Percentiles rank a stretch among this genome's conserved stretches.
Conservation (phyloP, 768 basidiomycete genomes). For the Plicaturopsis crispa region DNA sequence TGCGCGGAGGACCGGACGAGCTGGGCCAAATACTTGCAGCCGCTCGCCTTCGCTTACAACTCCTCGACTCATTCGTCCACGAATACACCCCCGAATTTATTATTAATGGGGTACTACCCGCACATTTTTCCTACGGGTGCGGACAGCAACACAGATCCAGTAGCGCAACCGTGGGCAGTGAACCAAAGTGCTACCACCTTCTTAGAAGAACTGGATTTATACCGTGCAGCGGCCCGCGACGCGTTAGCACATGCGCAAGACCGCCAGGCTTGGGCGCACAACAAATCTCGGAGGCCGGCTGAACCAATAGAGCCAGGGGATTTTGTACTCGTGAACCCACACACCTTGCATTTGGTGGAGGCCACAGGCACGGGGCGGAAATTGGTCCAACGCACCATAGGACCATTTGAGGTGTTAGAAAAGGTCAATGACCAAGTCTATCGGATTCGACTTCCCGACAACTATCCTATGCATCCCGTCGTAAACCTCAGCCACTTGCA, state of each 20-base stretch:
- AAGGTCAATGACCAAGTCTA: constrained; percentile 5
- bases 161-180: constrained; percentile 3
- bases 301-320: constrained; percentile 12
- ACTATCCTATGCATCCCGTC: constrained; percentile 12
- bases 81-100: not conserved
- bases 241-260: constrained; percentile 14
- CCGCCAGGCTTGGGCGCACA: constrained; percentile 14
- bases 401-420: constrained; percentile 20
- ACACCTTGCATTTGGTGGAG: constrained; percentile 16
- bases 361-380: constrained; percentile 15
- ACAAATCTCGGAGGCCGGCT: constrained; percentile 9
- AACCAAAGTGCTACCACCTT: constrained; percentile 8
- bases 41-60: not conserved
- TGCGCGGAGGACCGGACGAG: constrained; percentile 5
- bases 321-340: constrained; percentile 17
- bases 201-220: constrained; percentile 1
- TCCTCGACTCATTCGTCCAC: not conserved
- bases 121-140: constrained; percentile 2
- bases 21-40: not conserved
- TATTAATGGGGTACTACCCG: constrained; percentile 7
- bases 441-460: constrained; percentile 1
- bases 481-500: constrained; percentile 26
- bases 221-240: constrained; percentile 10
- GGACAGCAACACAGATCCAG: constrained; percentile 4
- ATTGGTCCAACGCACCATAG: constrained; percentile 13